Conservation (phyloP, 164 flowering plant species). For the Houttuynia cordata region DNA sequence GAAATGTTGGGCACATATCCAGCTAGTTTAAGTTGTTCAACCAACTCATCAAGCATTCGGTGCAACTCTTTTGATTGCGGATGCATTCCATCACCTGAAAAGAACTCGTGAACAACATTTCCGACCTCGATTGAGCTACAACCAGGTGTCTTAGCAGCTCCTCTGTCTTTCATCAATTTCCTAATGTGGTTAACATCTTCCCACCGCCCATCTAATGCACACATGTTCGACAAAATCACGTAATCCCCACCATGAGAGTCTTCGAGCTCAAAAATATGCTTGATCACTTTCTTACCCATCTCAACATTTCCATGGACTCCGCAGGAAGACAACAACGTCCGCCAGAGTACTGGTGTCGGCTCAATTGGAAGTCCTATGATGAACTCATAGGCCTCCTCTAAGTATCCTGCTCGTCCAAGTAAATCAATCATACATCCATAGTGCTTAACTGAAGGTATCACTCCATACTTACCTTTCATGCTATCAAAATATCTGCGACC, state of each 20-base stretch:
- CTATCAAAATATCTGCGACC: constrained; percentile 37
- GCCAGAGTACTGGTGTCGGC: constrained; percentile 64
- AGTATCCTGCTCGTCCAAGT: constrained; percentile 47
- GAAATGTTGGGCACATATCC: constrained; percentile 68
- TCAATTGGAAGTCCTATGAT: constrained; percentile 37
- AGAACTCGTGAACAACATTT: constrained; percentile 61
- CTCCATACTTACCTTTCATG: constrained; percentile 35
- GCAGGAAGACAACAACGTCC: constrained; percentile 60
- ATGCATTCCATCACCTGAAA: constrained; percentile 50
- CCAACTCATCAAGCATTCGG: constrained; percentile 37
- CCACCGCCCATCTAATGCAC: constrained; percentile 56
- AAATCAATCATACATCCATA: constrained; percentile 72
- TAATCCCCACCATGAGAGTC: constrained; percentile 67
- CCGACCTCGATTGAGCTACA: constrained; percentile 66
- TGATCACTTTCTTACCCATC: constrained; percentile 37
- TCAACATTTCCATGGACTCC: constrained; percentile 43
- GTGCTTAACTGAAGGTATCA: constrained; percentile 50
- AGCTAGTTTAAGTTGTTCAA: constrained; percentile 36
- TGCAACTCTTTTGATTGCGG: constrained; percentile 26
- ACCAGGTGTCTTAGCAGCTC: constrained; percentile 51
- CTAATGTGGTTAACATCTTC: constrained; percentile 44
- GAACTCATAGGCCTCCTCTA: constrained; percentile 52
- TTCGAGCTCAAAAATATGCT: constrained; percentile 42
- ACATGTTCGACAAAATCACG: constrained; percentile 56
- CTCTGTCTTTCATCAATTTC: constrained; percentile 49